A percentile compares a stretch with the other conserved stretches of the same genome.
These are phyloP conservation scores for Galeopsis tetrahit DNA, from an alignment of 257 asterid species.

Conservation along the genomic window DNA sequence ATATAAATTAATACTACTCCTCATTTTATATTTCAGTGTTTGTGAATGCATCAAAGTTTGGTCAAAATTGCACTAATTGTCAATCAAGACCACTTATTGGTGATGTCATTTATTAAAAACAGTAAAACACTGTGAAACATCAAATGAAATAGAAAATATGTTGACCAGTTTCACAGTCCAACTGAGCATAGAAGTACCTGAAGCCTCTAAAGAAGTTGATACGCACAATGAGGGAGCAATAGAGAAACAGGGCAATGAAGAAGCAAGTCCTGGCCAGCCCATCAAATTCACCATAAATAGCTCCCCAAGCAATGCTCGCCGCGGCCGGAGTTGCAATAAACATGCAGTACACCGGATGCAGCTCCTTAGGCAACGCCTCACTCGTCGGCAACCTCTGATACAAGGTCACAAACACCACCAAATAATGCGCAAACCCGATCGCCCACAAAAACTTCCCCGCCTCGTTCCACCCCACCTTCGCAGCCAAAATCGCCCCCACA, in stretches of 20 bases:
- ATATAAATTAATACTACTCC: no score
- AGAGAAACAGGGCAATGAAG: conserved; percentile 87
- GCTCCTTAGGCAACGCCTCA: conserved; percentile 87
- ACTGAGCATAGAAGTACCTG: conserved; percentile 49
- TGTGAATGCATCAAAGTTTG: no score
- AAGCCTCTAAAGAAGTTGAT: conserved; percentile 92
- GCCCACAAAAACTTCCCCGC: conserved; percentile 91
- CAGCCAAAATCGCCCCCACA: conserved; percentile 90
- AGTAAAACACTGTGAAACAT: no score
- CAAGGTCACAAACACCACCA: conserved; percentile 88
- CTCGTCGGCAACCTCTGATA: conserved; percentile 90
- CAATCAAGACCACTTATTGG: no score
- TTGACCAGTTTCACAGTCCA: no score
- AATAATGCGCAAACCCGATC: conserved; percentile 85
- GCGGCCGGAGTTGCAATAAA: conserved; percentile 95
- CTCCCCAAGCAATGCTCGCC: conserved; percentile 95
- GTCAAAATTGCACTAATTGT: no score
- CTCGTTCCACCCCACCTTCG: conserved; percentile 81
- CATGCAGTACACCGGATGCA: conserved; percentile 93
- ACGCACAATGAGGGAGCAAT: conserved; percentile 71
- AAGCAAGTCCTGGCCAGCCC: conserved; percentile 82
- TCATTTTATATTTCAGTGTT: no score
- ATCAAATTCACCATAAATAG: conserved; percentile 80
- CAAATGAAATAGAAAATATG: no score
- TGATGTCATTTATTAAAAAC: no score